These are phyloP conservation scores for Syzygium aromaticum DNA, from an alignment of 345 rosid genomes.

Conservation along the genomic window DNA sequence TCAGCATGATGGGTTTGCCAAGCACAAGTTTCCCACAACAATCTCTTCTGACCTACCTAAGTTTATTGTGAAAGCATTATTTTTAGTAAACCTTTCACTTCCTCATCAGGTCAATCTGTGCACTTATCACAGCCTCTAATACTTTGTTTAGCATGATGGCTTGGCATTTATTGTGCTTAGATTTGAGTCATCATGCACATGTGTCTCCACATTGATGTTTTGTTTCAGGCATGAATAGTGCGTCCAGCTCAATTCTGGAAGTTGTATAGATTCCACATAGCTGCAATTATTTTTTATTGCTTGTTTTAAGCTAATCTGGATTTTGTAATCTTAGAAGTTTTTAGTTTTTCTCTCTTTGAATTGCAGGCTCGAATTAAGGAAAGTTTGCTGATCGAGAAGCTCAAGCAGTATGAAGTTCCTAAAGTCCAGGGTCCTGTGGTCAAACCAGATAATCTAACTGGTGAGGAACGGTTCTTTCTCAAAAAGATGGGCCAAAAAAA, in stretches of 20 bases:
- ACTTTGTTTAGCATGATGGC: not conserved
- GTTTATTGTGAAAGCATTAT: not conserved
- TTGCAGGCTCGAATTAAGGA: constrained; percentile 82
- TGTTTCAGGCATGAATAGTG: not conserved
- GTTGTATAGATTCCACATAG: not conserved
- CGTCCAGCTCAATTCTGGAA: not conserved
- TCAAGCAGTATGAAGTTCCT: constrained; percentile 75
- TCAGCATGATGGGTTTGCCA: not conserved
- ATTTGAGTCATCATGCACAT: not conserved
- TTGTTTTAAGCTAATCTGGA: not conserved
- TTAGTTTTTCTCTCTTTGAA: not conserved
- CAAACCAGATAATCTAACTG: constrained; percentile 62
- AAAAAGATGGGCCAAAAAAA: constrained; percentile 87
- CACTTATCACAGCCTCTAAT: not conserved
- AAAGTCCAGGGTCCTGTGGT: constrained; percentile 78
- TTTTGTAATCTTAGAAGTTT: not conserved
- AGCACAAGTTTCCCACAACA: not conserved
- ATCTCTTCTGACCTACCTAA: not conserved
- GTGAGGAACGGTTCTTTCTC: constrained; percentile 75
- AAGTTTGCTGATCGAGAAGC: constrained; percentile 64
- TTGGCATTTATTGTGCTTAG: not conserved
- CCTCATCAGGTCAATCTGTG: not conserved
- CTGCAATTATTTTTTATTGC: not conserved
- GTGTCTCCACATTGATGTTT: not conserved
- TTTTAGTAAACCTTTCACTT: not conserved